phyloP scores from a whole-genome alignment of 192 early-diverging fungal species.

The Nowakowskiella sp. region DNA sequence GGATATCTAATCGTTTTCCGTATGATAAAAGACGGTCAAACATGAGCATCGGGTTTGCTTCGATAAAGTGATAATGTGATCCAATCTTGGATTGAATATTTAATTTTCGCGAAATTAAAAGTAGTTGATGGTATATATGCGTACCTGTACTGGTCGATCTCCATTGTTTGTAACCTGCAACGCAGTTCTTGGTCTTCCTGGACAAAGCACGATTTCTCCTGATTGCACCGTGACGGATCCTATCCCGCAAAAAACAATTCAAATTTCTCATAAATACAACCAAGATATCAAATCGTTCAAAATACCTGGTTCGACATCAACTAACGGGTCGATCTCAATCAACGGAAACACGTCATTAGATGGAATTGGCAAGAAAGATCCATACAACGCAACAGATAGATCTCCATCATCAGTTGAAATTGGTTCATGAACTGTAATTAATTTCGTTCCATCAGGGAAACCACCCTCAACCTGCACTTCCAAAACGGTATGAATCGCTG shows the following conservation, averaged over 20 bases:
- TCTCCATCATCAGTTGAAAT: conserved; percentile 79
- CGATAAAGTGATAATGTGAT: conserved; percentile 95
- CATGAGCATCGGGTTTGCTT: conserved; percentile 67
- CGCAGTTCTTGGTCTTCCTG: conserved; percentile 56
- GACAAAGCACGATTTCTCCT: conserved; percentile 69
- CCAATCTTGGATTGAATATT: conserved; percentile 81
- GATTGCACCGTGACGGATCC: conserved; percentile 62
- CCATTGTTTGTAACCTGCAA: conserved; percentile 85
- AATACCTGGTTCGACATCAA: background rate
- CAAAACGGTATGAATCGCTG: conserved; percentile 59
- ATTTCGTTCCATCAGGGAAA: conserved; percentile 89
- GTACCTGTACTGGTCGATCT: conserved; percentile 85
- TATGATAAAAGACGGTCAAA: conserved; percentile 84
- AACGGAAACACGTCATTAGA: conserved; percentile 43
- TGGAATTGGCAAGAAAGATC: conserved; percentile 76
- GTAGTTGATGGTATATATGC: background rate
- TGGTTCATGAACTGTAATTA: conserved; percentile 89
- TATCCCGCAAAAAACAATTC: conserved; percentile 29
- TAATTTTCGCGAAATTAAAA: background rate
- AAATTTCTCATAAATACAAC: background rate
- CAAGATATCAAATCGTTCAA: too few relatives aligned
- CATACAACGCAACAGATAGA: conserved; percentile 75
- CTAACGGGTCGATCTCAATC: conserved; percentile 25
- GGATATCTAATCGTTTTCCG: conserved; percentile 83
- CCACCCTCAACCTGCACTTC: conserved; percentile 89